Conservation (phyloP, 177 flowering plant genomes). For the Telopea speciosissima region DNA sequence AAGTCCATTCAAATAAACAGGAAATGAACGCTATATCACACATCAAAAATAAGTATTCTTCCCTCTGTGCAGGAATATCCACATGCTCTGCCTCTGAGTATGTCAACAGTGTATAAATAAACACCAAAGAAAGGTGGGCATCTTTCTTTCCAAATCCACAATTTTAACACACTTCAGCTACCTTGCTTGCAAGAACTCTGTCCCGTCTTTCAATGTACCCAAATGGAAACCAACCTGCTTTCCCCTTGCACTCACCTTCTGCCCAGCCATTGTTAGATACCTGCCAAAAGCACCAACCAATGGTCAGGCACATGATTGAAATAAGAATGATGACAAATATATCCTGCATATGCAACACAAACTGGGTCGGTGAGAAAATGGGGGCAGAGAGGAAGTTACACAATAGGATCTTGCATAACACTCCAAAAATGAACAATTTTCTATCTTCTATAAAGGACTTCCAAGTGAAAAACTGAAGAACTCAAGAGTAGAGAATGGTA, state of each 20-base stretch:
- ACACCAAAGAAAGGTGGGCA: neutral
- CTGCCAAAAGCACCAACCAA: conserved; percentile 29
- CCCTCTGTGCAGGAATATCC: neutral
- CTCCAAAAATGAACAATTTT: no score
- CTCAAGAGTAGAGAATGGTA: neutral
- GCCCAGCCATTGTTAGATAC: conserved; percentile 95
- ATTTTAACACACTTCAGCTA: conserved; percentile 68
- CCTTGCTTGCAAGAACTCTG: conserved; percentile 91
- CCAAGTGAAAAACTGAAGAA: no score
- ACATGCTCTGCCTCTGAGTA: neutral
- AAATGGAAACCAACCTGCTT: conserved; percentile 95
- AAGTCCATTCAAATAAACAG: neutral
- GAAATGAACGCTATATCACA: neutral
- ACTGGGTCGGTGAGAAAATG: neutral
- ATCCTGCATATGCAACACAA: neutral
- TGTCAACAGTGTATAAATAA: neutral
- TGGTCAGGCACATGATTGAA: neutral
- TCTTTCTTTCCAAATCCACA: neutral
- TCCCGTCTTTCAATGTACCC: conserved; percentile 91
- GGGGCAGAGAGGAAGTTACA: no score
- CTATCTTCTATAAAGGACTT: neutral
- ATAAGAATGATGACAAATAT: no score
- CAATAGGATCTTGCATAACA: no score
- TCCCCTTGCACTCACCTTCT: conserved; percentile 96
- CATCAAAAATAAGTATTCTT: neutral